Evolutionary conservation across 176 grass and related monocot genomes (phyloP), one percentile per base, ranked within the genome.

Genomic region (Cenchrus americanus): DNA sequence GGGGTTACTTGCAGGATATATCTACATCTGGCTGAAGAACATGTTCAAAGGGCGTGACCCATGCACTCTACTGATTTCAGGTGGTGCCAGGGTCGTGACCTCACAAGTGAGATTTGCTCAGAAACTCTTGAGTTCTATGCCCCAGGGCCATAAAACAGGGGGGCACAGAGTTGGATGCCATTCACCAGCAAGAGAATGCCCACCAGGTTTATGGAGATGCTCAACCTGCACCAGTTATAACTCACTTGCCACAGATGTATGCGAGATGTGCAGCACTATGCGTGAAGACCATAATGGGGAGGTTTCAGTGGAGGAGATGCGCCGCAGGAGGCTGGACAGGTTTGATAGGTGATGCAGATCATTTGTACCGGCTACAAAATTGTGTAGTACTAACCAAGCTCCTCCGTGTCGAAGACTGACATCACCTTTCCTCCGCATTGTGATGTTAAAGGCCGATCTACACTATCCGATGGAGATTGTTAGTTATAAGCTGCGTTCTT

Each of bases 211-310:
- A 5, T 98, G 96, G 96, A 90, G 87, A 68, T 98, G 96, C 75
- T 82, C 80, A 9, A 15, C 76, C n/a, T 98, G 96, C 80, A 94
- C 73, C 24, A 87, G 87, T 14, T 88, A 93, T 64, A 98, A 98
- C 76, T 90, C 87, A 10, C 4, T 37, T 63, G 67, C 23, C n/a
- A 30, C 64, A 17, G 89, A 95, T 73, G 64, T 90, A 41, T 98
- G 96, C 70, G 96, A 98, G 69, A 92, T 85, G 91, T 98, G 96
- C 91, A 92, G 87, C 73, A 90, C 80, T 8, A 8, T 1, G 0
- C 90, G 76, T 41, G 75, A 80, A 19, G 82, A 71, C 57, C 42
- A 0, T 21, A 75, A 61, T 6, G 7, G 74, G 0, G 81, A 91
- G 22, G 76, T 85, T 10, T 86, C 95, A 0, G 62, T 90, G 18